phyloP scores from a whole-genome alignment of 805 yeast genomes.

The Novakomyces olei region DNA sequence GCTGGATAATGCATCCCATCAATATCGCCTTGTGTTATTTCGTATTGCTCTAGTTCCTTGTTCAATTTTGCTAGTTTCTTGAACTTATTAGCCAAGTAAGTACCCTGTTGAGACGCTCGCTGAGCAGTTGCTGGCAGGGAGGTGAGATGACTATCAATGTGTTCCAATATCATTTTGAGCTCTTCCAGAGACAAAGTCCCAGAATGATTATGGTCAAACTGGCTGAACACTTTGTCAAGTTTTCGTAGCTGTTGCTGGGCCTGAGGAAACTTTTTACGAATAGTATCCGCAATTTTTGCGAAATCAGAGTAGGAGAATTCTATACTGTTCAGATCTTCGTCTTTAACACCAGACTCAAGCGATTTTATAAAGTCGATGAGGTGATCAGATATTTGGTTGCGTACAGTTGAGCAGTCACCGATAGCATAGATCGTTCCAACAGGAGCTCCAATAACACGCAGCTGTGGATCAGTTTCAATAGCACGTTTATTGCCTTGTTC shows the following conservation, averaged over 20 bases:
- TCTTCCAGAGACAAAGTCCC: constrained; percentile 35
- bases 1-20: constrained; percentile 36
- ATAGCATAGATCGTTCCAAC: constrained; percentile 46
- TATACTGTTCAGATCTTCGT: constrained; percentile 29
- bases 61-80: constrained; percentile 28
- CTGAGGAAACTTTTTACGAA: constrained; percentile 33
- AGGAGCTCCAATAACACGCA: constrained; percentile 48
- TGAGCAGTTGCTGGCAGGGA: constrained; percentile 57
- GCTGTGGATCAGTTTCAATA: constrained; percentile 54
- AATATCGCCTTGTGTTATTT: constrained; percentile 29
- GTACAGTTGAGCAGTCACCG: constrained; percentile 50
- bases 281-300: constrained; percentile 24
- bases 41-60: constrained; percentile 23
- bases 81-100: constrained; percentile 38
- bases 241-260: constrained; percentile 33
- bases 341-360: constrained; percentile 15
- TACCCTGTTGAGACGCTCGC: constrained; percentile 51
- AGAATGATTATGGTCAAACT: constrained; percentile 25
- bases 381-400: constrained; percentile 36
- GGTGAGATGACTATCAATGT: constrained; percentile 39
- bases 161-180: constrained; percentile 27
- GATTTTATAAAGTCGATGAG: constrained; percentile 26
- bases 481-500: constrained; percentile 35
- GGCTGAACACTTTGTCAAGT: constrained; percentile 29
- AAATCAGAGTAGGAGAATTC: constrained; percentile 28